A percentile compares a stretch with the other conserved stretches of the same genome.
These are phyloP conservation scores for Diutina mesorugosa DNA, from an alignment of 1,139 yeast species.

Conservation along the genomic window DNA sequence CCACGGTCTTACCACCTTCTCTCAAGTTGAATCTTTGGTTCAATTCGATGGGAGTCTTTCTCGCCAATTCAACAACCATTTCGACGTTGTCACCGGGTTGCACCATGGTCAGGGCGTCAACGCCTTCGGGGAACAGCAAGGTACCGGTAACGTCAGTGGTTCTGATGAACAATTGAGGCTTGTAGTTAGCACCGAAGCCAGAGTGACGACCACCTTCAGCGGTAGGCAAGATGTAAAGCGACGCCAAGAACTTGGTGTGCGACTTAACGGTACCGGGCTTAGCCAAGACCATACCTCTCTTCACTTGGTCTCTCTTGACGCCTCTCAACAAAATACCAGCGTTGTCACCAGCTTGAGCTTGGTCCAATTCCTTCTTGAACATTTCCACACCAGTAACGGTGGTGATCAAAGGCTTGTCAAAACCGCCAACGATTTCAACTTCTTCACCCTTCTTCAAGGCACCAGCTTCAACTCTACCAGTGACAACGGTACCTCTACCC, in stretches of 20 bases:
- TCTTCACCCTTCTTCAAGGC: constrained; percentile 95
- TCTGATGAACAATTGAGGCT: constrained; percentile 95
- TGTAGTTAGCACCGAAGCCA: constrained; percentile 92
- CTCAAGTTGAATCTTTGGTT: constrained; percentile 98
- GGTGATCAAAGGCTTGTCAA: constrained; percentile 78
- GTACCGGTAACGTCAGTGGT: constrained; percentile 93
- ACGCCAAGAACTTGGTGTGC: constrained; percentile 88
- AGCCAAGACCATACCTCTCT: constrained; percentile 96
- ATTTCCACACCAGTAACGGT: constrained; percentile 97
- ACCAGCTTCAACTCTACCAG: constrained; percentile 99
- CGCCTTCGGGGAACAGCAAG: constrained; percentile 78
- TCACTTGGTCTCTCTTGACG: constrained; percentile 91
- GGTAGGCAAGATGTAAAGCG: constrained; percentile 81
- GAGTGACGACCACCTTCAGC: constrained; percentile 99
- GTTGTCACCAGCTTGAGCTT: constrained; percentile 98
- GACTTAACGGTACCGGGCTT: constrained; percentile 89
- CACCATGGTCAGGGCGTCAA: constrained; percentile 77
- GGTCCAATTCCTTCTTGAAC: constrained; percentile 97
- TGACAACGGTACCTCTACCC: constrained; percentile 98
- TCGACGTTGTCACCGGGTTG: constrained; percentile 98
- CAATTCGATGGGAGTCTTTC: constrained; percentile 88
- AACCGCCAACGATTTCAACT: constrained; percentile 90
- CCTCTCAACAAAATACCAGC: constrained; percentile 97
- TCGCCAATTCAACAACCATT: constrained; percentile 84
- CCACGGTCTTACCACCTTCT: constrained; percentile 99